These are phyloP conservation scores for Eimeria tenella DNA, from an alignment of 169 alveolate genomes.

Conservation along the genomic window DNA sequence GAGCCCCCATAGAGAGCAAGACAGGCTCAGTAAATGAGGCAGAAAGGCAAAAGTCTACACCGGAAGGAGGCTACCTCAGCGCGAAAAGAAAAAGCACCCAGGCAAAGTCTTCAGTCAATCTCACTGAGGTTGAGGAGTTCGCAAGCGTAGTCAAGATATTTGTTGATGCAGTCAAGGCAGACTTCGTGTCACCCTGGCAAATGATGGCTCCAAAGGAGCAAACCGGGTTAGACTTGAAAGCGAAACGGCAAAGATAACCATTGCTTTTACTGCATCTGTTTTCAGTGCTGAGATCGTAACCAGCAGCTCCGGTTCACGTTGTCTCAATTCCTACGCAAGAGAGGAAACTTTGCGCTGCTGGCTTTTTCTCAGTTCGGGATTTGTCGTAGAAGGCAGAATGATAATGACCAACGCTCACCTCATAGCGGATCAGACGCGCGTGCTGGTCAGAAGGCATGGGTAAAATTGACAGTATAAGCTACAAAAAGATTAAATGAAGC, in stretches of 20 bases:
- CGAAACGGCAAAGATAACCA: too few species aligned
- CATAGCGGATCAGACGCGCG: slow-evolving; percentile 88
- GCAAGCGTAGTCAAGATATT: slow-evolving; percentile 87
- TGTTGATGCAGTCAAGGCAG: slow-evolving; percentile 87
- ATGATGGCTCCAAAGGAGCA: slow-evolving; percentile 84
- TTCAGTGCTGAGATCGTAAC: too few species aligned
- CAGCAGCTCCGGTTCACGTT: too few species aligned
- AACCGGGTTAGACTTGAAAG: slow-evolving; percentile 84
- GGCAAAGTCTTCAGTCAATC: neutral
- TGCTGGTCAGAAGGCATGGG: slow-evolving; percentile 90
- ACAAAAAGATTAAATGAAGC: neutral
- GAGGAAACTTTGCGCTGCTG: too few species aligned
- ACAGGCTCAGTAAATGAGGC: too few species aligned
- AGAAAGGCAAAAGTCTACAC: too few species aligned
- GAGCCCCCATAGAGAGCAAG: too few species aligned
- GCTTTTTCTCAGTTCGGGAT: slow-evolving; percentile 87
- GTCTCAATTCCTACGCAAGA: too few species aligned
- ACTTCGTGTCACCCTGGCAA: slow-evolving; percentile 90
- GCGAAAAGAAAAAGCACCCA: neutral
- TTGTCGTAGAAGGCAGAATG: slow-evolving; percentile 84
- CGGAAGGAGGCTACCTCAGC: too few species aligned
- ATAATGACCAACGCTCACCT: slow-evolving; percentile 92
- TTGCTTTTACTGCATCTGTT: too few species aligned
- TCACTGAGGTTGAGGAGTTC: slow-evolving; percentile 33
- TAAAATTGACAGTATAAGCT: neutral